Evolutionary conservation across 495 filamentous ascomycete genomes (phyloP).

Genomic region (Glonium stellatum): DNA sequence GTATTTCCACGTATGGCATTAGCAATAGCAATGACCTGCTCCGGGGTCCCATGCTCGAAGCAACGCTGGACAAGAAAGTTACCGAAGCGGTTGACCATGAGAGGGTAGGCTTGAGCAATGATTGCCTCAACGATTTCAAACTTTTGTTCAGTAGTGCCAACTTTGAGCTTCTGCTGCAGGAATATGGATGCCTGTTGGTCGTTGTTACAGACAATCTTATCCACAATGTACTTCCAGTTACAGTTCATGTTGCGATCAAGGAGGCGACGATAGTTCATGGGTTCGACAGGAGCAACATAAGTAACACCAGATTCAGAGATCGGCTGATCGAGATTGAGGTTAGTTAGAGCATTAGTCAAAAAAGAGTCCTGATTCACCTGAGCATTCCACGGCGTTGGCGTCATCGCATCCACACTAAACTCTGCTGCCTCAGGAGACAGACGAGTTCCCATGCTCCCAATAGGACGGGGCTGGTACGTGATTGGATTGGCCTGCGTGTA

Average conservation of each 20-base stretch:
- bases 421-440: constrained; percentile 81
- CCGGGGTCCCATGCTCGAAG: constrained; percentile 94
- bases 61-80: constrained; percentile 98
- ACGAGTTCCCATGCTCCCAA: constrained; percentile 71
- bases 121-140: constrained; percentile 96
- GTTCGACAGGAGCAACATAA: constrained; percentile 80
- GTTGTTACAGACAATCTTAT: constrained; percentile 98
- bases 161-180: constrained; percentile 96
- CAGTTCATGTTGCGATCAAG: constrained; percentile 94
- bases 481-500: constrained; percentile 61
- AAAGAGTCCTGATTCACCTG: constrained; percentile 36
- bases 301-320: constrained; percentile 29
- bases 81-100: constrained; percentile 97
- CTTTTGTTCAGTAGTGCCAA: constrained; percentile 90
- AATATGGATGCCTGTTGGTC: constrained; percentile 99
- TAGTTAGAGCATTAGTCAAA: constrained; percentile 13
- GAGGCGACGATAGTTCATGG: constrained; percentile 92
- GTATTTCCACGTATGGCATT: constrained; percentile 93
- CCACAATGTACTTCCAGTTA: constrained; percentile 99
- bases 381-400: constrained; percentile 44
- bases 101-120: constrained; percentile 85
- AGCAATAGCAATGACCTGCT: constrained; percentile 92
- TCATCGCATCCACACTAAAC: constrained; percentile 50
- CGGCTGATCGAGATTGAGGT: constrained; percentile 10
- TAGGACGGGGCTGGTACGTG: constrained; percentile 61